Percentiles rank a stretch among this genome's conserved stretches.
Evolutionary conservation across 768 basidiomycete species (phyloP).

Genomic region (Pleurotus citrinopileatus): DNA sequence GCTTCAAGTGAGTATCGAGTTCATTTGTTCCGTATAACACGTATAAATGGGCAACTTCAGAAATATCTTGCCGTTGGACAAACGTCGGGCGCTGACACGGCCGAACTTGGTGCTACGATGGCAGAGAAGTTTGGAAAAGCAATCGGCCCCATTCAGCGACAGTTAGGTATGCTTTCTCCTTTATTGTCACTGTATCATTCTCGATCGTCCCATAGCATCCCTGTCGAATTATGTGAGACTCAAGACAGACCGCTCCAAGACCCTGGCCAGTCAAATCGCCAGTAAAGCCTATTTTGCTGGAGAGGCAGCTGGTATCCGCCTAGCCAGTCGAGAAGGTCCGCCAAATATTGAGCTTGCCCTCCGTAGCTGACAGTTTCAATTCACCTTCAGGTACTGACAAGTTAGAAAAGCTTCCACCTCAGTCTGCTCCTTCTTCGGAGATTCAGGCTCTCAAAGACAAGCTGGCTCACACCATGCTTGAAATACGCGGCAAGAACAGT

Average conservation of each 20-base stretch:
- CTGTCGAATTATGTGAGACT: slow-evolving; percentile 54
- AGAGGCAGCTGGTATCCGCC: slow-evolving; percentile 76
- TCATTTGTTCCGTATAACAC: slow-evolving; percentile 1
- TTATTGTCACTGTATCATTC: neutral
- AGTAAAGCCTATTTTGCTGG: slow-evolving; percentile 90
- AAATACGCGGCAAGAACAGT: slow-evolving; percentile 70
- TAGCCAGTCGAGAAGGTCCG: slow-evolving; percentile 66
- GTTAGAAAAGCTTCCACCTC: slow-evolving; percentile 60
- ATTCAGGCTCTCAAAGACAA: slow-evolving; percentile 65
- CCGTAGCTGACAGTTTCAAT: neutral
- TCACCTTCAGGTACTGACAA: slow-evolving; percentile 46
- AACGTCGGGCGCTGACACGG: slow-evolving; percentile 66
- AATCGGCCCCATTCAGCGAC: slow-evolving; percentile 73
- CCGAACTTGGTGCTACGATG: slow-evolving; percentile 89
- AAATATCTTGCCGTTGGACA: slow-evolving; percentile 85
- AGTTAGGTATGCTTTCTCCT: slow-evolving; percentile 51
- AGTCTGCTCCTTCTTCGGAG: slow-evolving; percentile 56
- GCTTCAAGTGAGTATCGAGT: slow-evolving; percentile 60
- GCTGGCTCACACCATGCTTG: slow-evolving; percentile 61
- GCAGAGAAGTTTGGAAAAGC: slow-evolving; percentile 85
- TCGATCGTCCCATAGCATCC: slow-evolving; percentile 37
- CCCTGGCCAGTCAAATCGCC: slow-evolving; percentile 81
- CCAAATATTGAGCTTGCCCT: neutral
- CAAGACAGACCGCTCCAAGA: slow-evolving; percentile 80
- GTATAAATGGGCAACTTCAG: slow-evolving; percentile 41